These are phyloP conservation scores for Bipolaris bicolor DNA, from an alignment of 2,329 filamentous ascomycete species.

Conservation along the genomic window DNA sequence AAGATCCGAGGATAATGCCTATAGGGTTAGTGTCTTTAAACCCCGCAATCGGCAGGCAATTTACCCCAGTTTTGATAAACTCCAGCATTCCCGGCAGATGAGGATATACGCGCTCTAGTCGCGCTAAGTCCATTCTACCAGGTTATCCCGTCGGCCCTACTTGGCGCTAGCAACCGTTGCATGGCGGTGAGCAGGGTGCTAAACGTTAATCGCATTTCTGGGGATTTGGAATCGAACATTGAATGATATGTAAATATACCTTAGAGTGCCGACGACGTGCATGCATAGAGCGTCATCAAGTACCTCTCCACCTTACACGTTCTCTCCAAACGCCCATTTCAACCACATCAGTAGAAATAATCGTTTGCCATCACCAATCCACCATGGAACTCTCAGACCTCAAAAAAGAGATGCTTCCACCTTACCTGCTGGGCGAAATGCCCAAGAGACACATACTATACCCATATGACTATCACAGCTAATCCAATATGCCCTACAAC, in stretches of 20 bases:
- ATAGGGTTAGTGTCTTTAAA: not conserved
- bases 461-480: not conserved
- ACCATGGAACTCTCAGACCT: not conserved
- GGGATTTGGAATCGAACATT: not conserved
- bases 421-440: not conserved
- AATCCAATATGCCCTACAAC: not conserved
- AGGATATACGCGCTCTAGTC: not conserved
- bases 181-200: not conserved
- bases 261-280: not conserved
- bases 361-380: not conserved
- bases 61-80: not conserved
- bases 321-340: not conserved
- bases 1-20: not conserved
- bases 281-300: not conserved
- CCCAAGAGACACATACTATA: too few species aligned
- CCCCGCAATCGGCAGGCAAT: slow-evolving; percentile 1
- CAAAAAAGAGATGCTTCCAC: not conserved
- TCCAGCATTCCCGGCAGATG: not conserved
- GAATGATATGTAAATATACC: not conserved
- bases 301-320: not conserved
- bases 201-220: not conserved
- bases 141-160: not conserved
- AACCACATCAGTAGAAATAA: not conserved
- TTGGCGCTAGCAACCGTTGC: not conserved
- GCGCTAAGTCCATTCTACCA: not conserved